phyloP scores from a whole-genome alignment of 2,329 filamentous ascomycete species.

The Cladosporium cucumerinum region DNA sequence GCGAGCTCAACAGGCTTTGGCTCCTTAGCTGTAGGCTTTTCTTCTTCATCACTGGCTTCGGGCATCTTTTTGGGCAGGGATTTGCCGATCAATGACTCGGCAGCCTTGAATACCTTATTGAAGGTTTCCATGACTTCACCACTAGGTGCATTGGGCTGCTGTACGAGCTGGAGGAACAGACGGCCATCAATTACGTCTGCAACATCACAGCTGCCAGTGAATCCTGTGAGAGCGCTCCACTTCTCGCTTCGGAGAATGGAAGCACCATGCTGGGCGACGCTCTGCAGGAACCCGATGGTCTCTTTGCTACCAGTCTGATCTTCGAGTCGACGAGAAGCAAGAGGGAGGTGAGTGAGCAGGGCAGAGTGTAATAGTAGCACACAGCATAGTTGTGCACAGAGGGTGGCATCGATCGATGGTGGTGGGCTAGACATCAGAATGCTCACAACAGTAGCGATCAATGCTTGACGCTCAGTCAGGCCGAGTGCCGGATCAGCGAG shows the following conservation, averaged over 20 bases:
- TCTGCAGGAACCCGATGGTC: slow-evolving; percentile 22
- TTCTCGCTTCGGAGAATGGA: slow-evolving; percentile 37
- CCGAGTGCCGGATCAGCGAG: slow-evolving; percentile 16
- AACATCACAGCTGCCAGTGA: slow-evolving; percentile 42
- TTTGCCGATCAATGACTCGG: slow-evolving; percentile 18
- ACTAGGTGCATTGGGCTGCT: slow-evolving; percentile 4
- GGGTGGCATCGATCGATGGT: background rate
- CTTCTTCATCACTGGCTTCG: background rate
- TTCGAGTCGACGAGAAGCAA: slow-evolving; percentile 30
- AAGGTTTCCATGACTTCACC: slow-evolving; percentile 24
- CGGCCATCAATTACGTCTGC: slow-evolving; percentile 57
- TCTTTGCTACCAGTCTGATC: slow-evolving; percentile 14
- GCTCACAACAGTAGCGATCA: slow-evolving; percentile 28
- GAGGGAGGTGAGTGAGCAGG: slow-evolving; percentile 29
- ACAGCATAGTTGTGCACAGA: slow-evolving; percentile 17
- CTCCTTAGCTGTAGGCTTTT: background rate
- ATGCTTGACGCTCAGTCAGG: slow-evolving; percentile 28
- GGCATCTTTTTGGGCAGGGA: slow-evolving; percentile 7
- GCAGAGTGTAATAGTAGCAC: slow-evolving; percentile 31
- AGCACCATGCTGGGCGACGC: slow-evolving; percentile 39
- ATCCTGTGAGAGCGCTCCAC: slow-evolving; percentile 35
- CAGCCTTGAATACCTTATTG: slow-evolving; percentile 25
- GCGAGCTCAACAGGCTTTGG: slow-evolving; percentile 18
- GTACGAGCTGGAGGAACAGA: slow-evolving; percentile 36
- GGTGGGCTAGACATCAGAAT: slow-evolving; percentile 20